Evolutionary conservation across 352 stramenopile species (phyloP).

Genomic region (Lagenidium giganteum): DNA sequence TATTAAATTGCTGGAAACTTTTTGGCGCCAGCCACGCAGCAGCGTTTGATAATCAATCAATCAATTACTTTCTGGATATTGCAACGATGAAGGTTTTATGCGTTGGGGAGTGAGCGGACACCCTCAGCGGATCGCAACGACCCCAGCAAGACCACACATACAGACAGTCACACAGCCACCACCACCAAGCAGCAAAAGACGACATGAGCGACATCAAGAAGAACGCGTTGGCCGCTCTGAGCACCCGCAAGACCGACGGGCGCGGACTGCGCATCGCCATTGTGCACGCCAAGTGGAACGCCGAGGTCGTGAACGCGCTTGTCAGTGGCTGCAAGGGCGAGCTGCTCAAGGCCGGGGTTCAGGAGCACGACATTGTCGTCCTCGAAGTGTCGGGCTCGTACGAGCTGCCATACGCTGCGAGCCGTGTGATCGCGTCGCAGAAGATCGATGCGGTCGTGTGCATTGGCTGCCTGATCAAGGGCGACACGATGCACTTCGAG

Average conservation of each 20-base stretch:
- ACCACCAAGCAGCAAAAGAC: slow-evolving; percentile 1
- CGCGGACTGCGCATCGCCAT: slow-evolving; percentile 74
- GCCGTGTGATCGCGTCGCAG: slow-evolving; percentile 82
- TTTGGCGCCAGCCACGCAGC: background rate
- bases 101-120: too few species aligned
- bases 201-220: slow-evolving; percentile 73
- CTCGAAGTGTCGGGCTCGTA: slow-evolving; percentile 92
- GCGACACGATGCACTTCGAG: slow-evolving; percentile 99
- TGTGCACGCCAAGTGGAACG: slow-evolving; percentile 84
- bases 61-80: too few species aligned
- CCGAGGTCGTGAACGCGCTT: slow-evolving; percentile 72
- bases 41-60: too few species aligned
- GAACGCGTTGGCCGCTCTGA: slow-evolving; percentile 61
- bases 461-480: slow-evolving; percentile 94
- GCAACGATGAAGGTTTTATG: too few species aligned
- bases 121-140: too few species aligned
- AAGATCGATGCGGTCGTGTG: slow-evolving; percentile 97
- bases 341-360: slow-evolving; percentile 55
- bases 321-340: slow-evolving; percentile 56
- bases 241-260: slow-evolving; percentile 75
- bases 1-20: slow-evolving; percentile 4
- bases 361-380: slow-evolving; percentile 61
- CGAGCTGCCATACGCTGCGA: slow-evolving; percentile 95
- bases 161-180: too few species aligned
- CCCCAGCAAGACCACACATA: too few species aligned